Percentiles rank a stretch among this genome's conserved stretches.
Conservation (phyloP, 306 rosid genomes). For the Acmispon strigosus region DNA sequence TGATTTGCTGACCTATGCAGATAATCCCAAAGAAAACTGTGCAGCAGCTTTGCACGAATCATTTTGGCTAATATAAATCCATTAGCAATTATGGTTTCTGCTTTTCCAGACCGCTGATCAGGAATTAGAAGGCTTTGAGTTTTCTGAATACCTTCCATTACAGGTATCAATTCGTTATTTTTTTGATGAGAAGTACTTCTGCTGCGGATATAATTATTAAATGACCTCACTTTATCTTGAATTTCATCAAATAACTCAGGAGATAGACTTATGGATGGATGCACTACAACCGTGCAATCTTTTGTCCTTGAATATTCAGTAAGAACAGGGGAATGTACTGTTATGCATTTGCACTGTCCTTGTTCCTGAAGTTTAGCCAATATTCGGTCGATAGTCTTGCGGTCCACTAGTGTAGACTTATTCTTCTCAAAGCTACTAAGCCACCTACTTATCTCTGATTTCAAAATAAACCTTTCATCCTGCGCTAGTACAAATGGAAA, state of each 20-base stretch:
- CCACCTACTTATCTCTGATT: slow-evolving; percentile 70
- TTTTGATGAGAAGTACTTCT: slow-evolving; percentile 41
- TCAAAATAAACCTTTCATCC: slow-evolving; percentile 73
- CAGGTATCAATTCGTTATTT: slow-evolving; percentile 52
- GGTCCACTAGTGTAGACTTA: slow-evolving; percentile 52
- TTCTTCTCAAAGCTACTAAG: slow-evolving; percentile 68
- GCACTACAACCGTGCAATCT: slow-evolving; percentile 50
- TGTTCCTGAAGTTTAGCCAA: slow-evolving; percentile 61
- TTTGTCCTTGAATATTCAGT: slow-evolving; percentile 54
- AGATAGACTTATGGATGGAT: slow-evolving; percentile 61
- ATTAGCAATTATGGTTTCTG: slow-evolving; percentile 79
- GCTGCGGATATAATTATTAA: slow-evolving; percentile 59
- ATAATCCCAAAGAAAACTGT: slow-evolving; percentile 77
- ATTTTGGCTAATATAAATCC: slow-evolving; percentile 91
- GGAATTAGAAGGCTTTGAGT: slow-evolving; percentile 33
- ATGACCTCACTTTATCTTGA: slow-evolving; percentile 62
- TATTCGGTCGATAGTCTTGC: slow-evolving; percentile 70
- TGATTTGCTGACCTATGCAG: slow-evolving; percentile 35
- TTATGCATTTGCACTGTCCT: slow-evolving; percentile 61
- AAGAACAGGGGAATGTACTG: slow-evolving; percentile 56
- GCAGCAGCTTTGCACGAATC: slow-evolving; percentile 88
- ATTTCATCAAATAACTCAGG: slow-evolving; percentile 71
- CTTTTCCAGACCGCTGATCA: slow-evolving; percentile 39
- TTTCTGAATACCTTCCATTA: slow-evolving; percentile 65
- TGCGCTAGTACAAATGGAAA: slow-evolving; percentile 23